Evolutionary conservation across 2,329 filamentous ascomycete species (phyloP).

Genomic region (Fusarium sp.): DNA sequence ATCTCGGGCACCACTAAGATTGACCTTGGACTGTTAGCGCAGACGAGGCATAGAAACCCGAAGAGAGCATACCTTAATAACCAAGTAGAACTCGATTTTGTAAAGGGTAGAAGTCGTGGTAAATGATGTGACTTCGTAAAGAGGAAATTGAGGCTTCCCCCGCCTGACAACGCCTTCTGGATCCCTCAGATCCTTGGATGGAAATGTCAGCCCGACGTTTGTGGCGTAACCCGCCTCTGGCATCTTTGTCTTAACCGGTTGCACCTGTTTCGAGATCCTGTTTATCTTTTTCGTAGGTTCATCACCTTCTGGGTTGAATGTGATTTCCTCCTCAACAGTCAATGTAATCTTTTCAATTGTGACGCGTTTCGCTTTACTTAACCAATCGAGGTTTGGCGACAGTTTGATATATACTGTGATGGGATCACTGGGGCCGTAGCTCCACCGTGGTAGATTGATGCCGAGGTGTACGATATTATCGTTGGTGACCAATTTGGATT

Average conservation of each 20-base stretch:
- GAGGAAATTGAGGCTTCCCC: constrained; percentile 86
- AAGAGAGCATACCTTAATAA: constrained; percentile 77
- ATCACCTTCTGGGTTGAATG: constrained; percentile 98
- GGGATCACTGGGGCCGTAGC: constrained; percentile 93
- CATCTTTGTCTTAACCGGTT: constrained; percentile 83
- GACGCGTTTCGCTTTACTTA: constrained; percentile 88
- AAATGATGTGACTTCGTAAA: constrained; percentile 89
- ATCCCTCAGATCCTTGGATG: constrained; percentile 87
- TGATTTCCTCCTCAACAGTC: constrained; percentile 95
- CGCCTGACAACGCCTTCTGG: constrained; percentile 86
- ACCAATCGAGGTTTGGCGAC: constrained; percentile 90
- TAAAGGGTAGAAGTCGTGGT: constrained; percentile 94
- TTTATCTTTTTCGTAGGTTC: constrained; percentile 92
- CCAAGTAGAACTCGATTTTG: constrained; percentile 97
- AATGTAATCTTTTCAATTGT: constrained; percentile 95
- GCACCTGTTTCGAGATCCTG: constrained; percentile 83
- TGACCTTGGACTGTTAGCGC: constrained; percentile 68
- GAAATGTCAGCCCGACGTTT: constrained; percentile 90
- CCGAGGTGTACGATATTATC: constrained; percentile 93
- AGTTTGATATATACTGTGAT: constrained; percentile 97
- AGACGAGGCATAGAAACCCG: constrained; percentile 11
- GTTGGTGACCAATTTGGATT: constrained; percentile 83
- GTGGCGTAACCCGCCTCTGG: constrained; percentile 93
- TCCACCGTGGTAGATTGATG: constrained; percentile 94
- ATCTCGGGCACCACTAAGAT: constrained; percentile 87